A percentile compares a stretch with the other conserved stretches of the same genome.
These are phyloP conservation scores for Aspergillus leporis DNA, from an alignment of 495 filamentous ascomycete genomes.

Conservation along the genomic window DNA sequence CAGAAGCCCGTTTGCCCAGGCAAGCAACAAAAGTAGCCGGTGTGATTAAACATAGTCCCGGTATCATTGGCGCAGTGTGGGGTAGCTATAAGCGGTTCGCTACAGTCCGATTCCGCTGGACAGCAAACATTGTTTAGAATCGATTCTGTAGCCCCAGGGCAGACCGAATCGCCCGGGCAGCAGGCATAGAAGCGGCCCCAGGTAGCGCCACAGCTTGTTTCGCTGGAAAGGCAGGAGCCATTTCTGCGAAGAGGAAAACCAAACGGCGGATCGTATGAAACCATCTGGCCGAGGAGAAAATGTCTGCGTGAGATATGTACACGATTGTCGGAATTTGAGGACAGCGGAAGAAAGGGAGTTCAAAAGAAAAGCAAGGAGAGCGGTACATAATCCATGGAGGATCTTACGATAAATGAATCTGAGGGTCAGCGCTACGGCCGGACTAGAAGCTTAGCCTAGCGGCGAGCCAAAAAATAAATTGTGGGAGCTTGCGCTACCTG, in stretches of 20 bases:
- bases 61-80: slow-evolving; percentile 15
- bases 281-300: not conserved
- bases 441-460: too few species aligned
- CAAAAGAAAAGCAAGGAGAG: too few species aligned
- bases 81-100: slow-evolving; percentile 2
- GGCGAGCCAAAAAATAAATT: too few species aligned
- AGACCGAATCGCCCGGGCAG: slow-evolving; percentile 15
- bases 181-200: slow-evolving; percentile 20
- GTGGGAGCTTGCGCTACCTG: too few species aligned
- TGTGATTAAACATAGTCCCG: slow-evolving; percentile 16
- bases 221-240: slow-evolving; percentile 15
- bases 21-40: slow-evolving; percentile 19
- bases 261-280: slow-evolving; percentile 6
- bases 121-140: slow-evolving; percentile 23
- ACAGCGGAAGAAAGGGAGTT: too few species aligned
- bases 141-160: slow-evolving; percentile 6
- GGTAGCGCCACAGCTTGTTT: slow-evolving; percentile 17
- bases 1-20: slow-evolving; percentile 13
- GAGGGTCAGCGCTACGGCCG: too few species aligned
- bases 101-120: slow-evolving; percentile 13
- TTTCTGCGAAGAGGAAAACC: slow-evolving; percentile 22
- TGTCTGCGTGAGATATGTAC: too few species aligned
- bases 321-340: too few species aligned
- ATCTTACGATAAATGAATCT: too few species aligned
- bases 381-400: too few species aligned